Evolutionary conservation across 2,329 filamentous ascomycete species (phyloP).

Genomic region (Rutstroemia sp.): DNA sequence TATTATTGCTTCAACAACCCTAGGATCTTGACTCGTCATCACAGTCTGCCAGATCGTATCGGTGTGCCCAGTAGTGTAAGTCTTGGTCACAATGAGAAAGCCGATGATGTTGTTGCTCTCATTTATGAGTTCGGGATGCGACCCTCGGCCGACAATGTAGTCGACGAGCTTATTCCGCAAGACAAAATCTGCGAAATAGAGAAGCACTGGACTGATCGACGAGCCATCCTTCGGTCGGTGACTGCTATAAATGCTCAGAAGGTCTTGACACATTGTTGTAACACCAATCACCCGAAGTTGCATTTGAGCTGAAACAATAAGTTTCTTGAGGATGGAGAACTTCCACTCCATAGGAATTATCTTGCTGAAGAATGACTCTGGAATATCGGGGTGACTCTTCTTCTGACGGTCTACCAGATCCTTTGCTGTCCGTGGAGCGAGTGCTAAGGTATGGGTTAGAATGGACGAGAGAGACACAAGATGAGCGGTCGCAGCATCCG

Average conservation of each 20-base stretch:
- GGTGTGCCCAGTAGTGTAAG: conserved; percentile 64
- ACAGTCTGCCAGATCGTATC: conserved; percentile 82
- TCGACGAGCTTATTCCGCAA: conserved; percentile 65
- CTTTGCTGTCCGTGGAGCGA: conserved; percentile 15
- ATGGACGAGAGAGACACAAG: conserved; percentile 39
- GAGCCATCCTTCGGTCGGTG: conserved; percentile 32
- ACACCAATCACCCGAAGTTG: conserved; percentile 77
- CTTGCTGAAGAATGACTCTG: conserved; percentile 18
- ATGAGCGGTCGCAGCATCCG: conserved; percentile 36
- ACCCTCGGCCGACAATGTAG: conserved; percentile 84
- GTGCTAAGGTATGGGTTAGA: conserved; percentile 34
- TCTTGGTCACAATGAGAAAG: conserved; percentile 73
- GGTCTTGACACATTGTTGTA: conserved; percentile 61
- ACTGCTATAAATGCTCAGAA: conserved; percentile 59
- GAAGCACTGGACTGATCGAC: conserved; percentile 46
- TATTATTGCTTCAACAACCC: conserved; percentile 74
- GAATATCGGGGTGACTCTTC: conserved; percentile 21
- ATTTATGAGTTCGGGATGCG: conserved; percentile 81
- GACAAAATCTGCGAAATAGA: conserved; percentile 63
- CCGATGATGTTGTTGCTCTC: conserved; percentile 78
- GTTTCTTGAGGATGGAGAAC: conserved; percentile 59
- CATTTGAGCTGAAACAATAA: conserved; percentile 82
- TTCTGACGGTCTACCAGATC: conserved; percentile 17
- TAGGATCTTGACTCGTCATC: conserved; percentile 71
- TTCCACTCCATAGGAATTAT: conserved; percentile 48